Evolutionary conservation across 2,329 filamentous ascomycete species (phyloP).

Genomic region (Epichloe glyceriae): DNA sequence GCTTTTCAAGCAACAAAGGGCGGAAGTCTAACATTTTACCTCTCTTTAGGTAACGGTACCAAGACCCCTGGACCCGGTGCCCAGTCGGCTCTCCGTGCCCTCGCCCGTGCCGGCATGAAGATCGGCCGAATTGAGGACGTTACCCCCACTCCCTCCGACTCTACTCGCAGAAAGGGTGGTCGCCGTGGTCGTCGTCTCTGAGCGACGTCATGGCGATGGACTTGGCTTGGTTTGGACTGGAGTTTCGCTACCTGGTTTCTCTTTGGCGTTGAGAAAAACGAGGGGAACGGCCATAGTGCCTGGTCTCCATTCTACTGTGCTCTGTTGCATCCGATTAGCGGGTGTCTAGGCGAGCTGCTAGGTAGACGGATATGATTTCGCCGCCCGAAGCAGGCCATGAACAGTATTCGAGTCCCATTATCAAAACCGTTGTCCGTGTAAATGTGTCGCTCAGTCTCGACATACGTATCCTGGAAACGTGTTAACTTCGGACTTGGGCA

Average conservation of each 20-base stretch:
- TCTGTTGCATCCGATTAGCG: conserved; percentile 24
- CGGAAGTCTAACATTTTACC: background rate
- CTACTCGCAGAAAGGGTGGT: conserved; percentile 99
- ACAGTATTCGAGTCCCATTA: conserved; percentile 21
- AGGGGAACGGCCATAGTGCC: conserved; percentile 56
- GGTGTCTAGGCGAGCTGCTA: conserved; percentile 17
- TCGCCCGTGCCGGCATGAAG: conserved; percentile 99
- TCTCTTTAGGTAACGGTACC: conserved; percentile 73
- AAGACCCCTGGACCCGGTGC: conserved; percentile 99
- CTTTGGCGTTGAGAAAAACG: conserved; percentile 58
- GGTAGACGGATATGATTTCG: conserved; percentile 31
- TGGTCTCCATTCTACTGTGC: conserved; percentile 47
- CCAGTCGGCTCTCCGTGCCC: conserved; percentile 95
- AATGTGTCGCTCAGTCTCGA: background rate
- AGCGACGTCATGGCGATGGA: conserved; percentile 22
- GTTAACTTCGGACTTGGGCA: too few relatives aligned
- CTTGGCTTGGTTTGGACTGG: conserved; percentile 21
- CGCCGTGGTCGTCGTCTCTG: conserved; percentile 99
- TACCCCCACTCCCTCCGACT: conserved; percentile 97
- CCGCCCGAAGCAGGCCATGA: conserved; percentile 31
- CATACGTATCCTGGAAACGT: background rate
- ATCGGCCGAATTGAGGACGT: conserved; percentile 99
- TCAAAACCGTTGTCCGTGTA: conserved; percentile 3
- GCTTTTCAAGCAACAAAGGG: background rate
- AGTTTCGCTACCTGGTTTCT: conserved; percentile 35